Base-by-base conservation (phyloP, 2,329 filamentous ascomycete species). In the Aspergillus sp. region DNA sequence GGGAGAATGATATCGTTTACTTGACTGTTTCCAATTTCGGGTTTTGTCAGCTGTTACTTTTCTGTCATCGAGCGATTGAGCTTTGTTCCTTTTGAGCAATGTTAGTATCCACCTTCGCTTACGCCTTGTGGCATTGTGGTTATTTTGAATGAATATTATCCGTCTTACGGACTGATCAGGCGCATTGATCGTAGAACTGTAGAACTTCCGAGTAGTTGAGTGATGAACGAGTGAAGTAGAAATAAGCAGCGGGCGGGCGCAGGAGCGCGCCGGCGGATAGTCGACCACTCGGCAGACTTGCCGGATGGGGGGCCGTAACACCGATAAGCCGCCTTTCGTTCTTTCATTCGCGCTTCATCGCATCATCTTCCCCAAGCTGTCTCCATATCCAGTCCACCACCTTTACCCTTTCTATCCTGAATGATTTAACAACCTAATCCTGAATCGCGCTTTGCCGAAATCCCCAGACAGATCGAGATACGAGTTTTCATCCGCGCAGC, bases 241-340 rank as follows among this genome's bases (percentile, higher is more conserved):
- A 51, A 32, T 23, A 58, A 32, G 47, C 38, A 51, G 27, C 50
- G 47, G 56, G 23, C 25, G n/a, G 41, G 17, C 8, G 41, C 32
- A 36, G 32, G 32, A 36, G 19, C 41, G 41, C 41, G 44, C 21
- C 44, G 44, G 44, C 15, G 47, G 47, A 50, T 21, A 30, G 47
- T 50, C 47, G 47, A 27, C 47, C 47, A 50, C 47, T 59, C 50
- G 57, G 57, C 41, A 54, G 57, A 59, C 50, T 27, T 59, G 57
- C 57, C 57, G 51, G 51, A 59, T 48, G 30, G 50, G 55, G 23
- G 25, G 53, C 36, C 39, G 53, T 42, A 44, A 32, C 53, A 42
- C 52, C 41, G 53, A 55, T 55, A 55, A 55, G 53, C 47, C 19
- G 39, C 25, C 30, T 38, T 32, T 30, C 17, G 27, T 32, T 42